Base-by-base conservation (phyloP, 1,284 basidiomycete genomes). In the Peniophora sp. region DNA sequence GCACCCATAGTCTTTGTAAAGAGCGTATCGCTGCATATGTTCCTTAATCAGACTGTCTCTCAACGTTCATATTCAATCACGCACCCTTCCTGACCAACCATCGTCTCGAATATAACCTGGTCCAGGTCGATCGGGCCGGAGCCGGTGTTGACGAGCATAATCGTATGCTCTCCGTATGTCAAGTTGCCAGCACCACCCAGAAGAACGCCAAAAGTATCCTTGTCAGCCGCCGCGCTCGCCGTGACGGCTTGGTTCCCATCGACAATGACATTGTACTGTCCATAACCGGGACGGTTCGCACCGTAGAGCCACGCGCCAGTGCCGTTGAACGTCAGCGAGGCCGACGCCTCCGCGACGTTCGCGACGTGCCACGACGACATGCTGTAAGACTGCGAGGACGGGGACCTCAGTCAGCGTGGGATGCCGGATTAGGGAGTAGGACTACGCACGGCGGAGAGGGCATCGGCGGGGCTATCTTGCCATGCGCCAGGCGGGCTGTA, bases 221-320 rank as follows among this genome's bases (percentile, higher is more conserved):
- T 58, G n/a, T 55, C 48, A 17, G 64, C 58, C 11, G 64, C 61
- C 5, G 73, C 71, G 53, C 60, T 67, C 9, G 70, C 69, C n/a
- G 59, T 20, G 19, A 41, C 47, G 16, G 73, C 56, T 6, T 61
- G 60, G n/a, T 65, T 51, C 10, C 73, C 73, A 56, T 81, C 79
- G 6, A 81, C 64, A 10, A 67, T 53, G 23, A 81, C 55, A 24
- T 64, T 64, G 60, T 73, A 81, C 20, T 63, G 58, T 47, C 79
- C 79, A 57, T 80, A 80, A 51, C 67, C 64, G 20, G 74, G 67
- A 52, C 69, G 60, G 36, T 62, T 65, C 14, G 72, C 73, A 32
- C 78, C 79, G 56, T 70, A 75, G 48, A 81, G 58, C 59, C 71
- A 72, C 48, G 79, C 68, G 3, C 76, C 79, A 52, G 78, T 81